These are phyloP conservation scores for Candida sithepensis DNA, from an alignment of 805 yeast genomes.

Conservation along the genomic window DNA sequence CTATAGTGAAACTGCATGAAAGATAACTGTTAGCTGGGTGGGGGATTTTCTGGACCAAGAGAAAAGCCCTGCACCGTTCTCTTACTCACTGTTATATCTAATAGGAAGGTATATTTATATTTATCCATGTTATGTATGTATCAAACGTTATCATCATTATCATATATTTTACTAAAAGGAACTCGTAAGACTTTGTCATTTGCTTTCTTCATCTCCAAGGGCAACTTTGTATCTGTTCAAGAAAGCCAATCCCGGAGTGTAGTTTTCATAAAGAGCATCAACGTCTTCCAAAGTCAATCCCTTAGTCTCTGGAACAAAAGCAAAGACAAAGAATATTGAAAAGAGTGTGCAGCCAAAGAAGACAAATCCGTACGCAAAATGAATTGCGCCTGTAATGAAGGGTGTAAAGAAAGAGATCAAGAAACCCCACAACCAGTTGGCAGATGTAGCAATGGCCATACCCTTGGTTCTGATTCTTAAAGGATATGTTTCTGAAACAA, in stretches of 20 bases:
- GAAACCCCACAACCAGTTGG: slow-evolving; percentile 64
- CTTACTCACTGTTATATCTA: no score
- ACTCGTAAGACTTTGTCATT: background rate
- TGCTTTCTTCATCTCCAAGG: background rate
- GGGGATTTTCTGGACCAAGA: no score
- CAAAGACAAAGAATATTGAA: slow-evolving; percentile 51
- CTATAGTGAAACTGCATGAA: no score
- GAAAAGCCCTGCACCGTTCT: no score
- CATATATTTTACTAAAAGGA: no score
- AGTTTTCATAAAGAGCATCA: slow-evolving; percentile 43
- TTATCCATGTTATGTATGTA: no score
- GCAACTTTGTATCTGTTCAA: background rate
- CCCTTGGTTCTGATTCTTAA: slow-evolving; percentile 58
- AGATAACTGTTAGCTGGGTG: no score
- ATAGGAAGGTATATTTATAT: no score
- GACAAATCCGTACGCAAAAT: slow-evolving; percentile 54
- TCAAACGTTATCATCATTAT: no score
- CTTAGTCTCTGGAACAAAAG: slow-evolving; percentile 52
- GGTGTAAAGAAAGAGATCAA: slow-evolving; percentile 55
- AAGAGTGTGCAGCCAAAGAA: slow-evolving; percentile 53
- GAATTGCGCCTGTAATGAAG: slow-evolving; percentile 49
- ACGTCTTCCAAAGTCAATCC: slow-evolving; percentile 55
- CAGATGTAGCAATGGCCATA: slow-evolving; percentile 62
- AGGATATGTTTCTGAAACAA: slow-evolving; percentile 67
- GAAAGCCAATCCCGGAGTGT: slow-evolving; percentile 2